A percentile compares a stretch with the other conserved stretches of the same genome.
Conservation (phyloP, 164 flowering plant genomes). For the Sextonia rubra region DNA sequence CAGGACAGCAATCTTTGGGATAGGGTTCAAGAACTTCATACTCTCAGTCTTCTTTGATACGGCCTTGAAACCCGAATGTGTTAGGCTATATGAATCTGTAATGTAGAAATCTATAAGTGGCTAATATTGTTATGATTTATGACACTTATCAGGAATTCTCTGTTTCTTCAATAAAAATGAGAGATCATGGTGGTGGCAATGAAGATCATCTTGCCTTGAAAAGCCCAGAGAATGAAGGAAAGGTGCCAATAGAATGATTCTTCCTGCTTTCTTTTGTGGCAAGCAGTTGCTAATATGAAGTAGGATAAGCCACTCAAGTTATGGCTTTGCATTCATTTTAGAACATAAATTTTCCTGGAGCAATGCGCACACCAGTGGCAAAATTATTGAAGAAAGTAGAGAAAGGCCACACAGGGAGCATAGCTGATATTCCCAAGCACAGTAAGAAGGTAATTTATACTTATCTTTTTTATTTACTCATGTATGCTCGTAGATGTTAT, state of each 20-base stretch:
- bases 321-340: slow-evolving; percentile 19
- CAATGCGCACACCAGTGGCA: slow-evolving; percentile 59
- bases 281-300: background rate
- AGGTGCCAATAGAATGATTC: slow-evolving; percentile 25
- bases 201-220: slow-evolving; percentile 29
- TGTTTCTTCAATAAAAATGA: slow-evolving; percentile 55
- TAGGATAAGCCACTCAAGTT: background rate
- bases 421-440: slow-evolving; percentile 58
- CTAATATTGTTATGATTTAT: background rate
- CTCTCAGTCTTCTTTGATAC: background rate
- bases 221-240: slow-evolving; percentile 29
- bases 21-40: no score
- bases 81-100: background rate
- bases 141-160: slow-evolving; percentile 52
- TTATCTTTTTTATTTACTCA: slow-evolving; percentile 1
- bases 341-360: slow-evolving; percentile 43
- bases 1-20: background rate
- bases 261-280: background rate
- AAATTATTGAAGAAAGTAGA: slow-evolving; percentile 58
- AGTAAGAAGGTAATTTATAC: slow-evolving; percentile 61
- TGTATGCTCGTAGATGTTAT: background rate
- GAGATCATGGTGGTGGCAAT: slow-evolving; percentile 36
- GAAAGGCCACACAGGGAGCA: slow-evolving; percentile 42
- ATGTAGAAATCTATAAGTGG: background rate
- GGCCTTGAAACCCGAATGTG: background rate